A percentile compares a stretch with the other conserved stretches of the same genome.
These are phyloP conservation scores for Quercus cerris DNA, from an alignment of 306 rosid genomes.

Conservation along the genomic window DNA sequence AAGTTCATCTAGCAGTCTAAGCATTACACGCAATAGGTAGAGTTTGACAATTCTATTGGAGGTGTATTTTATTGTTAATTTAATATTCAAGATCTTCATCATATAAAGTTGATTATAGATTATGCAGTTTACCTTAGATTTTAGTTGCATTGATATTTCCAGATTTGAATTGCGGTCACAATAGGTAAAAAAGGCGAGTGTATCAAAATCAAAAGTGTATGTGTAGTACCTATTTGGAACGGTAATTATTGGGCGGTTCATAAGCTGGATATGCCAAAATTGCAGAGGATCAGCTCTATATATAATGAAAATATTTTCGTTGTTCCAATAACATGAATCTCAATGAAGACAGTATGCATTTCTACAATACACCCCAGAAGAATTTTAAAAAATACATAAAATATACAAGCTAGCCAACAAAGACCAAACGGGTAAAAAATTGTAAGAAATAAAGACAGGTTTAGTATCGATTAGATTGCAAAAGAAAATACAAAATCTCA, in stretches of 20 bases:
- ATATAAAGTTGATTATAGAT: not conserved
- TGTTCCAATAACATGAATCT: not conserved
- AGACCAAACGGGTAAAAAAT: conserved; percentile 10
- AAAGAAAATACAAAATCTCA: conserved; percentile 57
- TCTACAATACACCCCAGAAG: not conserved
- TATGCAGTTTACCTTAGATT: not conserved
- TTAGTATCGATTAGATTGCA: conserved; percentile 36
- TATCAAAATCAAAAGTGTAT: too few species aligned
- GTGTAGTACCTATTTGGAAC: too few species aligned
- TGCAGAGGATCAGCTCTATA: not conserved
- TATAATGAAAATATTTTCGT: not conserved
- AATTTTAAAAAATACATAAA: not conserved
- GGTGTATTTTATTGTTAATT: not conserved
- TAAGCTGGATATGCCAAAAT: not conserved
- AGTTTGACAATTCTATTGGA: not conserved
- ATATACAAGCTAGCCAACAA: not conserved
- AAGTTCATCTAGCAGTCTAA: not conserved
- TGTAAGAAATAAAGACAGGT: not conserved
- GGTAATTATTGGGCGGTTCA: not conserved
- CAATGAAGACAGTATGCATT: not conserved
- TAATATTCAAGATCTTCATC: not conserved
- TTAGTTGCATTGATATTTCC: not conserved
- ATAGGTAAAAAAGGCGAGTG: too few species aligned
- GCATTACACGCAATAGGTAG: not conserved
- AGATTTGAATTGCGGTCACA: too few species aligned